phyloP scores from a whole-genome alignment of 305 asterid genomes.

The Fraxinus angustifolia region DNA sequence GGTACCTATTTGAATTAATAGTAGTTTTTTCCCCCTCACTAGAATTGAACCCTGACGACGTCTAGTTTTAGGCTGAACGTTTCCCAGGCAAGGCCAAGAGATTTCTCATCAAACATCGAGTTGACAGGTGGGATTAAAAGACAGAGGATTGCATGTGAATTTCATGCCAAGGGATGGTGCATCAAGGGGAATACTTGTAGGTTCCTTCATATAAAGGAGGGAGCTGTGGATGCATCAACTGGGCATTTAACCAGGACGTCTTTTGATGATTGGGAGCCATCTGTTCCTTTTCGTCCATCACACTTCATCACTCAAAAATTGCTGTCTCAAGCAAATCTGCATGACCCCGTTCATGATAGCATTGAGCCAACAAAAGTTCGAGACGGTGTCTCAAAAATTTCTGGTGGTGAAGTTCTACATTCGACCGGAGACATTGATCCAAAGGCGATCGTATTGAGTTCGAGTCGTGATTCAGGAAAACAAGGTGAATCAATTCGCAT shows the following conservation, averaged over 20 bases:
- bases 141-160: slow-evolving; percentile 55
- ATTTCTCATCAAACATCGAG: slow-evolving; percentile 33
- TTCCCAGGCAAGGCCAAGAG: slow-evolving; percentile 47
- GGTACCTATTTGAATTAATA: slow-evolving; percentile 37
- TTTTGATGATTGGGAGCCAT: slow-evolving; percentile 71
- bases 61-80: slow-evolving; percentile 31
- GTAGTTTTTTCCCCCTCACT: slow-evolving; percentile 18
- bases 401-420: slow-evolving; percentile 32
- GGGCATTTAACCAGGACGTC: slow-evolving; percentile 26
- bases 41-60: slow-evolving; percentile 30
- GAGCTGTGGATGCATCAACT: slow-evolving; percentile 30
- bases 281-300: slow-evolving; percentile 69
- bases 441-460: slow-evolving; percentile 36
- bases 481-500: slow-evolving; percentile 29
- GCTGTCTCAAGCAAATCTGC: slow-evolving; percentile 40
- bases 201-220: slow-evolving; percentile 69
- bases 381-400: slow-evolving; percentile 33
- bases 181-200: slow-evolving; percentile 76
- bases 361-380: slow-evolving; percentile 33
- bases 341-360: slow-evolving; percentile 44
- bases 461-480: slow-evolving; percentile 23
- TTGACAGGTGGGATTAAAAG: slow-evolving; percentile 49
- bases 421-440: slow-evolving; percentile 3
- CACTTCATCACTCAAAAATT: slow-evolving; percentile 49
- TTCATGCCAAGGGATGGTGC: slow-evolving; percentile 92